Base-by-base conservation (phyloP, 1,284 basidiomycete genomes). In the Cutaneotrichosporon cutaneum region DNA sequence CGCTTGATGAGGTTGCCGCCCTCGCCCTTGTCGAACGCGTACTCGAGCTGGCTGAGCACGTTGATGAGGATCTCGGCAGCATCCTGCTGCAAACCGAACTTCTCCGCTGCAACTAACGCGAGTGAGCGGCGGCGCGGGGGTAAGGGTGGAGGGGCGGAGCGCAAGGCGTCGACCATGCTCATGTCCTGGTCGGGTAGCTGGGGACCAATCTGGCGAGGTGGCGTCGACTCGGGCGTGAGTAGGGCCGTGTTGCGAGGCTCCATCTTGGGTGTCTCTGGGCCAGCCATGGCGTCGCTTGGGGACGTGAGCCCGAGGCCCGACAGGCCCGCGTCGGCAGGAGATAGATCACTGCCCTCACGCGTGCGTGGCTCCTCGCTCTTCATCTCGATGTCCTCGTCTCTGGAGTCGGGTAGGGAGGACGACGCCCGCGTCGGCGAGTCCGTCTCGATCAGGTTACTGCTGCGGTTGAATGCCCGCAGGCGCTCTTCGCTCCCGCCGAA, bases 1-100 rank as follows among this genome's bases (percentile, higher is more conserved):
- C 92, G 82, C 79, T 93, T 92, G 54, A 95, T 88, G 11, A 94
- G 82, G 69, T 92, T 47, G 82, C 48, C 48, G 13, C 24, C 52
- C 13, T 36, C 33, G 22, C 52, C 52, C 63, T 86, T 78, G 14
- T 89, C 88, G 52, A 97, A 78, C 0, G 94, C 94, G 10, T 91
- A 90, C 78, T 99, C 94, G 62, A 99, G 91, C 79, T 99, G 96
- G 80, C 96, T 96, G 82, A 99, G 89, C 80, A 95, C 94, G 72
- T 99, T 99, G 80, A 99, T 94, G 86, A 99, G 90, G 77, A 95
- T 97, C 80, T 99, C 95, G 0, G 94, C 90, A 2, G 98, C 94
- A 75, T 99, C 95, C 74, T 99, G 95, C 73, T 99, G 95, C 67
- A 90, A 88, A n/a, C 93, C 93, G 52, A 67, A 67, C 56, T 64